Conservation (phyloP, 345 rosid species). For the Aurinia saxatilis region DNA sequence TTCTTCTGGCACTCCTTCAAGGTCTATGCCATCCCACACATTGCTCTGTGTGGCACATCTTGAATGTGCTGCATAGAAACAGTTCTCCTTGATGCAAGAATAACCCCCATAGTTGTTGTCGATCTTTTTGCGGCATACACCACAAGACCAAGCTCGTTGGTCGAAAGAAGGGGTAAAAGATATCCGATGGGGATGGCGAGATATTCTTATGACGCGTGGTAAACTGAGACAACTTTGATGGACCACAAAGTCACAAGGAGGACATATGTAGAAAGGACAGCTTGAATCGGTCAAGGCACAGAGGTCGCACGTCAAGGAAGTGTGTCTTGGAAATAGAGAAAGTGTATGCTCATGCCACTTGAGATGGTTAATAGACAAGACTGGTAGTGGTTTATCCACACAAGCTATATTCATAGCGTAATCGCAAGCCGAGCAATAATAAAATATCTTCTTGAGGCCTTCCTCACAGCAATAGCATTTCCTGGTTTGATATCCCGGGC, state of each 20-base stretch:
- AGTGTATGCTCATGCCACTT: neutral
- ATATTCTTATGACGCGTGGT: neutral
- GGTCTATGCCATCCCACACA: too few relatives aligned
- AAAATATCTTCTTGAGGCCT: too few relatives aligned
- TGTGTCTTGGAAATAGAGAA: neutral
- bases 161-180: neutral
- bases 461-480: too few relatives aligned
- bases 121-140: neutral
- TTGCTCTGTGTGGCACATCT: too few relatives aligned
- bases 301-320: neutral
- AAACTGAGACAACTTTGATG: neutral
- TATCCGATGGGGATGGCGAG: neutral
- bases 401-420: too few relatives aligned
- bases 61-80: neutral
- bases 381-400: too few relatives aligned
- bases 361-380: neutral
- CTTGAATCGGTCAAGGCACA: neutral
- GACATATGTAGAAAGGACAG: neutral
- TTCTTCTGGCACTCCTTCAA: too few relatives aligned
- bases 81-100: neutral
- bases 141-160: neutral
- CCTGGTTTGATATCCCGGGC: too few relatives aligned
- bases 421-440: too few relatives aligned
- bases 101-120: neutral
- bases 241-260: neutral